A percentile compares a stretch with the other conserved stretches of the same genome.
Conservation (phyloP, 148 eudicot genomes). For the Persicaria maculosa region DNA sequence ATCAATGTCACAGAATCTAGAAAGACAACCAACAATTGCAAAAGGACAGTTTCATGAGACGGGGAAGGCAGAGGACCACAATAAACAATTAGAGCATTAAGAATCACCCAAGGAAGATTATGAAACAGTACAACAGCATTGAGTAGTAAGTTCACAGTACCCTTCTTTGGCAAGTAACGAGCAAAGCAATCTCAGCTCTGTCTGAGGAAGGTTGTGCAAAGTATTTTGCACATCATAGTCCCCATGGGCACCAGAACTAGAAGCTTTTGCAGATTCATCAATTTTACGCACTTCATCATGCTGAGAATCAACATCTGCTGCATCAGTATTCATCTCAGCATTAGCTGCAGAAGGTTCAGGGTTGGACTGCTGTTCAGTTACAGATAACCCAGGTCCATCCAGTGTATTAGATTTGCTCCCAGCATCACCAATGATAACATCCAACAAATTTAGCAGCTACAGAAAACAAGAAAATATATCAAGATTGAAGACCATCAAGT, state of each 20-base stretch:
- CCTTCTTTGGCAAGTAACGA: slow-evolving; percentile 92
- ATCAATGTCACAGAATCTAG: background rate
- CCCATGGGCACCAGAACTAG: slow-evolving; percentile 11
- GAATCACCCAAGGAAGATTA: background rate
- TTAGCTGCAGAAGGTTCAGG: slow-evolving; percentile 32
- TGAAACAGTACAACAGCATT: background rate
- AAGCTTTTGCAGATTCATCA: slow-evolving; percentile 29
- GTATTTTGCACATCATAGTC: slow-evolving; percentile 34
- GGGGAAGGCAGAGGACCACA: background rate
- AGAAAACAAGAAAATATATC: background rate
- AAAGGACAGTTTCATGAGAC: background rate
- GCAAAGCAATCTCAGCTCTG: slow-evolving; percentile 77
- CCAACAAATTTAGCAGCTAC: slow-evolving; percentile 77
- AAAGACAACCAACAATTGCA: background rate
- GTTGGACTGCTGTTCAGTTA: slow-evolving; percentile 40
- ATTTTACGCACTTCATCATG: slow-evolving; percentile 26
- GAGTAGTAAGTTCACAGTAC: slow-evolving; percentile 28
- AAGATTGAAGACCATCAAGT: background rate
- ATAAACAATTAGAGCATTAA: background rate
- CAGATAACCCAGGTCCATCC: slow-evolving; percentile 40
- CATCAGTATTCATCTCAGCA: slow-evolving; percentile 38
- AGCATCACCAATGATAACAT: slow-evolving; percentile 76
- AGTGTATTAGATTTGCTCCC: slow-evolving; percentile 53
- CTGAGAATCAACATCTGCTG: slow-evolving; percentile 33
- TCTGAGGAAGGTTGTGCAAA: slow-evolving; percentile 54